phyloP scores from a whole-genome alignment of 129 eudicot species.

The Chrysanthemum seticuspe region DNA sequence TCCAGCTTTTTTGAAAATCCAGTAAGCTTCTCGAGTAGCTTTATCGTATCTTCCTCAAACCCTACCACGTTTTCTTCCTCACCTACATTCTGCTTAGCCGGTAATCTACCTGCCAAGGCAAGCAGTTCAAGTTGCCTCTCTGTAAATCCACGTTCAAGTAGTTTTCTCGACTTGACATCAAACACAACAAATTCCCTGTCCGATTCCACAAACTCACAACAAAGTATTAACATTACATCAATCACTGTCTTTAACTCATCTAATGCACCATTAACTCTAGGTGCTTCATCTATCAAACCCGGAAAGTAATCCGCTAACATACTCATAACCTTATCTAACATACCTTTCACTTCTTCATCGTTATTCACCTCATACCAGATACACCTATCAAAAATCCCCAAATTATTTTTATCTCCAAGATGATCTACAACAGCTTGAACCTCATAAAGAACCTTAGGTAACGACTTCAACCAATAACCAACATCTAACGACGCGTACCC shows the following conservation, averaged over 20 bases:
- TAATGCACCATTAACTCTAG: slow-evolving; percentile 5
- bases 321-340: slow-evolving; percentile 17
- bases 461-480: slow-evolving; percentile 21
- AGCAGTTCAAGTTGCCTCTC: slow-evolving; percentile 27
- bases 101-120: slow-evolving; percentile 21
- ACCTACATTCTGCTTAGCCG: slow-evolving; percentile 19
- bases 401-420: slow-evolving; percentile 2
- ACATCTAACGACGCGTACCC: slow-evolving; percentile 18
- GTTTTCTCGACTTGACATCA: slow-evolving; percentile 19
- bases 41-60: slow-evolving; percentile 37
- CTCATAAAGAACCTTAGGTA: slow-evolving; percentile 30
- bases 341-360: slow-evolving; percentile 16
- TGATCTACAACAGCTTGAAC: slow-evolving; percentile 20
- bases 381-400: slow-evolving; percentile 17
- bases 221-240: slow-evolving; percentile 23
- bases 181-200: slow-evolving; percentile 17
- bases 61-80: slow-evolving; percentile 35
- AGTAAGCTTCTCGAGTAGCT: slow-evolving; percentile 28
- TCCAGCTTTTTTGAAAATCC: slow-evolving; percentile 25
- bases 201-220: slow-evolving; percentile 20
- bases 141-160: slow-evolving; percentile 19
- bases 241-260: slow-evolving; percentile 26
- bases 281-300: slow-evolving; percentile 19
- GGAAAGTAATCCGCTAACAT: slow-evolving; percentile 26
- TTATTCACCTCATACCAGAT: slow-evolving; percentile 23